Base-by-base conservation (phyloP, 1,139 yeast genomes). In the Waltiozyma solani region DNA sequence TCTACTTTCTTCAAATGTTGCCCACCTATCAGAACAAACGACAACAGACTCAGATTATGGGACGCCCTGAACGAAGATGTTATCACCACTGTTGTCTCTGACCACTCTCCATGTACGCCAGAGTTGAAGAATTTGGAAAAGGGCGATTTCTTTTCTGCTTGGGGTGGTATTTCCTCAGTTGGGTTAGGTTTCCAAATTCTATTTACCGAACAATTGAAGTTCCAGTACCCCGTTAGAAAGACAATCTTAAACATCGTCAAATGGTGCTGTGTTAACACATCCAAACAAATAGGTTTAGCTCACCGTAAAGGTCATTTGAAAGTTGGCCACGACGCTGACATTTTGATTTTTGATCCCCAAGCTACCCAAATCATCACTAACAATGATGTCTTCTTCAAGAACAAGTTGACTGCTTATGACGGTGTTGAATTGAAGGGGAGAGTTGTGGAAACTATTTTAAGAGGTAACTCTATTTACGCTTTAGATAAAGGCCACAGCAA, bases 121-220 rank as follows among this genome's bases (percentile, higher is more conserved):
- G 86, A 85, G 45, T 66, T 89, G 51, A 89, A 87, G 58, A 81
- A 82, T 20, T 66, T 87, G 41, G 82, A 78, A 23, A 70, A 75
- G 41, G 96, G 96, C 36, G 95, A 89, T 56, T 89, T 87, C 57
- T 77, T 86, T 57, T 73, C 77, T 35, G 95, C 96, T 2, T 89
- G 96, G 97, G 97, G 96, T 36, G 97, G 96, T n/a, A 86, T 89
- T 37, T 73, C 95, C 2, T 83, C 95, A 2, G 93, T 89, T 22
- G 97, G 97, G 0, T 74, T 87, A 38, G 96, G 96, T 0, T 69
- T 89, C 39, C 83, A 95, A 0, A 70, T 87, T 34, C 62, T 89
- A 41, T 79, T 73, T 68, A 83, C 95, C 2, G 87, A 81, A 51
- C 87, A 89, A 9, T 61, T 9, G 12, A 17, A 7, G 3, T 14